phyloP scores from a whole-genome alignment of 352 stramenopile species.

The Pythium biforme region DNA sequence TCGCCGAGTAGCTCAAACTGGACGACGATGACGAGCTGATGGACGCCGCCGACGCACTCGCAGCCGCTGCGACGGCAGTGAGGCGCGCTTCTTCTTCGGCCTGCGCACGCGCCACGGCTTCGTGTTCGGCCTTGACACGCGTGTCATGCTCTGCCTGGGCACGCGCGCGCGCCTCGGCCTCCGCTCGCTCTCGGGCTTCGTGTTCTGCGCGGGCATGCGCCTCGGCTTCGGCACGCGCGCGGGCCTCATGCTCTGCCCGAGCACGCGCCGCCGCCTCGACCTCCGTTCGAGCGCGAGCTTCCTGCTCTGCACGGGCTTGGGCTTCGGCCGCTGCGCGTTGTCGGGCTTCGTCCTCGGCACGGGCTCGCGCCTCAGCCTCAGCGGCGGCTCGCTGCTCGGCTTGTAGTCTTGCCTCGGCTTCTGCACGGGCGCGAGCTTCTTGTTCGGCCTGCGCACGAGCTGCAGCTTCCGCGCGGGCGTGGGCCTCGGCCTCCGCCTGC shows the following conservation, averaged over 20 bases:
- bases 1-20: constrained; percentile 14
- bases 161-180: constrained; percentile 27
- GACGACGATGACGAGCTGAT: constrained; percentile 20
- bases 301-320: constrained; percentile 14
- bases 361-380: constrained; percentile 24
- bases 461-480: constrained; percentile 28
- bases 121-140: constrained; percentile 13
- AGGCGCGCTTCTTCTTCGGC: constrained; percentile 19
- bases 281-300: constrained; percentile 22
- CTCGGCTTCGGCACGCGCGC: constrained; percentile 27
- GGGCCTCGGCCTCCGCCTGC: constrained; percentile 31
- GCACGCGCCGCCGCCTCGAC: constrained; percentile 19
- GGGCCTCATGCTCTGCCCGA: constrained; percentile 28
- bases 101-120: constrained; percentile 8
- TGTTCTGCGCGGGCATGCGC: constrained; percentile 27
- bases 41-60: constrained; percentile 1
- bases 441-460: constrained; percentile 32
- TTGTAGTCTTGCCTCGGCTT: constrained; percentile 3
- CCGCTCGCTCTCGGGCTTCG: constrained; percentile 19
- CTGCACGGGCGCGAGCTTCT: constrained; percentile 20
- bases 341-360: constrained; percentile 24
- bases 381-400: constrained; percentile 11
- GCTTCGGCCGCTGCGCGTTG: constrained; percentile 25
- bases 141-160: constrained; percentile 27
- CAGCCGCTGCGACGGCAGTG: constrained; percentile 23